Evolutionary conservation across 495 filamentous ascomycete species (phyloP).

Genomic region (Xylaria castorea): DNA sequence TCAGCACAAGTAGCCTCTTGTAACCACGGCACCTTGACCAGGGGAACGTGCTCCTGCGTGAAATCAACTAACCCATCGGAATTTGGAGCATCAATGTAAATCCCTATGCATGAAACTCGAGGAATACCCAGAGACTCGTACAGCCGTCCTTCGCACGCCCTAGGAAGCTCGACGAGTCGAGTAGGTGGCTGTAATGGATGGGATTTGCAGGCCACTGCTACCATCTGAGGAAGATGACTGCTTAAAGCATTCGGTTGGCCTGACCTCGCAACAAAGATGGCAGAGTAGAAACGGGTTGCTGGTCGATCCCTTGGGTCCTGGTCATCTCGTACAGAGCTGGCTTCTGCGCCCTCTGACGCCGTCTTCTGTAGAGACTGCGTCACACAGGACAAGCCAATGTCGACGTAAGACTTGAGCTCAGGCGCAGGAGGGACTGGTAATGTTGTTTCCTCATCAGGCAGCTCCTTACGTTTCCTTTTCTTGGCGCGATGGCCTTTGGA

Average conservation of each 20-base stretch:
- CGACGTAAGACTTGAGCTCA: constrained; percentile 57
- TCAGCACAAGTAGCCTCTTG: constrained; percentile 33
- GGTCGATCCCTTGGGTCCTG: constrained; percentile 12
- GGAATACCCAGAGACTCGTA: constrained; percentile 60
- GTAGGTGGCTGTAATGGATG: constrained; percentile 46
- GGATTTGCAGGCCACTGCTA: constrained; percentile 56
- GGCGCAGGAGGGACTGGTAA: constrained; percentile 47
- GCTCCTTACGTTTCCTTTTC: constrained; percentile 52
- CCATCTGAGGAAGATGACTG: constrained; percentile 66
- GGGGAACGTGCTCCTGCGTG: constrained; percentile 53
- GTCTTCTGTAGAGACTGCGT: constrained; percentile 59
- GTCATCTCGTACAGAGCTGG: constrained; percentile 7
- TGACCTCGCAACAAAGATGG: constrained; percentile 61
- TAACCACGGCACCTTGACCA: constrained; percentile 39
- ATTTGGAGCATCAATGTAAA: constrained; percentile 56
- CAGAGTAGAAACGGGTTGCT: constrained; percentile 42
- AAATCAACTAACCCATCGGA: constrained; percentile 58
- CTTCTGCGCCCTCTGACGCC: constrained; percentile 31
- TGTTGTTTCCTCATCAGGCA: constrained; percentile 19
- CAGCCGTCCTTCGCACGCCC: constrained; percentile 58
- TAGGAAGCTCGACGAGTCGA: constrained; percentile 62
- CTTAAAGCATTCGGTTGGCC: constrained; percentile 58
- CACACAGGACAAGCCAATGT: constrained; percentile 64
- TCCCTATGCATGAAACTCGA: constrained; percentile 63
- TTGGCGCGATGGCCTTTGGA: constrained; percentile 61